Base-by-base conservation (phyloP, 2,329 filamentous ascomycete genomes). In the Fusarium sp. region DNA sequence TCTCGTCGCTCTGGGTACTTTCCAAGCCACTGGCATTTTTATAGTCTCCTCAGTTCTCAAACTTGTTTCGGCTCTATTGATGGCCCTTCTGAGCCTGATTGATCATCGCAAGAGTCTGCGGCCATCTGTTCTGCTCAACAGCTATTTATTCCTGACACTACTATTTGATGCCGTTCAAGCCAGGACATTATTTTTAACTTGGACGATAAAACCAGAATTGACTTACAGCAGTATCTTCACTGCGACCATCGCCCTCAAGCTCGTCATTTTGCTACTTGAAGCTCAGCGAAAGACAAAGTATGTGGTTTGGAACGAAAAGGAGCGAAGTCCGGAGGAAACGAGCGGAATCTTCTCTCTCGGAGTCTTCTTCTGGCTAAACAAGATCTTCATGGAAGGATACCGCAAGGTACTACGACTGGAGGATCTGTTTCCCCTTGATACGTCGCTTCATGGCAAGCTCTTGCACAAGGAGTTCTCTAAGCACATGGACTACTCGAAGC, bases 121-220 rank as follows among this genome's bases (percentile, higher is more conserved):
- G 3, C 83, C 84, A 1, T 86, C 84, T 0, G 72, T 81, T 0
- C 54, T 86, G 3, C 73, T 86, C 18, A 78, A 72, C n/a, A 65
- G 70, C 16, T 85, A 81, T 50, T 65, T 86, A 6, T 69, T 81
- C 10, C 45, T 84, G 13, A 82, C 81, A 3, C 63, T 83, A 0
- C 66, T 86, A 3, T 76, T 85, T n/a, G 84, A 86, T 42, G 70
- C 78, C 5, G 78, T 78, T 0, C 81, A 81, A 62, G 75, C 76
- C 0, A 77, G 84, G 13, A 84, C 83, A 0, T 58, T 81, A 3
- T 85, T 81, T 75, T 72, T 84, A 23, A 68, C 74, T 31, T 69
- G 66, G 48, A 43, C 51, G 12, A 63, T 51, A 8, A 49, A 62
- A 9, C 48, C 62, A 7, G 61, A 70, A 23, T 51, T 65, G 2